phyloP scores from a whole-genome alignment of 2,329 filamentous ascomycete genomes.

The Metarhizium robertsii region DNA sequence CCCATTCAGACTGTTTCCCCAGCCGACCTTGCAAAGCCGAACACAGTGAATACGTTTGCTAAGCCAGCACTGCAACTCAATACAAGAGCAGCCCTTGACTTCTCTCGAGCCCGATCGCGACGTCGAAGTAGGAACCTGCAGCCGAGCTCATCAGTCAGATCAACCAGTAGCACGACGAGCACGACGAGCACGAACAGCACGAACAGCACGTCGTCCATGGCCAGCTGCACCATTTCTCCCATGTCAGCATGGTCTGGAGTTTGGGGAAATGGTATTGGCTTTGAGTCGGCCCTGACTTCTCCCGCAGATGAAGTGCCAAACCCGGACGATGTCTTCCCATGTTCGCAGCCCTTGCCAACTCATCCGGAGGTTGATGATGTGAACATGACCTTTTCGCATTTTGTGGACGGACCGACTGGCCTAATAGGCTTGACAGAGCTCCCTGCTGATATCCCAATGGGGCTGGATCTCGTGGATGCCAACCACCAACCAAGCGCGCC shows the following conservation, averaged over 20 bases:
- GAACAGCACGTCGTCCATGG: constrained; percentile 27
- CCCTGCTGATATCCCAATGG: constrained; percentile 30
- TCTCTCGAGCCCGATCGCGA: constrained; percentile 18
- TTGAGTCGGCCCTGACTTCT: constrained; percentile 36
- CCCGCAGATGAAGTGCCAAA: constrained; percentile 31
- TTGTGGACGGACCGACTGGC: constrained; percentile 7
- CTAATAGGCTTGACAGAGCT: constrained; percentile 29
- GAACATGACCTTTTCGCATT: background rate
- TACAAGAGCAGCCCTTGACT: constrained; percentile 23
- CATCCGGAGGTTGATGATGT: constrained; percentile 13
- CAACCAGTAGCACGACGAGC: constrained; percentile 29
- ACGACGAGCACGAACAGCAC: constrained; percentile 11
- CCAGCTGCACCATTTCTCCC: constrained; percentile 36
- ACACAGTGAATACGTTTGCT: constrained; percentile 9
- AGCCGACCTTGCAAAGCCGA: constrained; percentile 14
- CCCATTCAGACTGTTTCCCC: constrained; percentile 15
- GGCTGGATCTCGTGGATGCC: background rate
- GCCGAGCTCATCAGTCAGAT: constrained; percentile 39
- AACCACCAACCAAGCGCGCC: background rate
- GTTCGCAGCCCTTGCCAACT: constrained; percentile 3
- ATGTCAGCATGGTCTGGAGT: constrained; percentile 31
- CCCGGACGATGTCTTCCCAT: constrained; percentile 20
- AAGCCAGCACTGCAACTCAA: constrained; percentile 29
- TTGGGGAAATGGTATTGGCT: constrained; percentile 30
- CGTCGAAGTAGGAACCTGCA: constrained; percentile 33